Percentiles rank a stretch among this genome's conserved stretches.
Conservation (phyloP, 1,284 basidiomycete genomes). For the Stereum hirsutum region DNA sequence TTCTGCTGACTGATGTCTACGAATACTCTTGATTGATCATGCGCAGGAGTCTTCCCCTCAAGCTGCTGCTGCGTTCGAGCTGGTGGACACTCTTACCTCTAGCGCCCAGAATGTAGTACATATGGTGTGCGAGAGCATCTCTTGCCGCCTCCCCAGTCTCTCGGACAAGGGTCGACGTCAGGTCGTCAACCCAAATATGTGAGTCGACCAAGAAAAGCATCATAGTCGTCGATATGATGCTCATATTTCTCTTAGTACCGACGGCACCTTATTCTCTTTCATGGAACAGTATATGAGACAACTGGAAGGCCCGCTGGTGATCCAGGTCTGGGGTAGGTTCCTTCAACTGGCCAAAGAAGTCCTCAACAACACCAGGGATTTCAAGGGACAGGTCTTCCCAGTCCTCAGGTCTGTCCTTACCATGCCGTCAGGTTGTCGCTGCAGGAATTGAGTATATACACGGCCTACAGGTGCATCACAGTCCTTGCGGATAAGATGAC, state of each 20-base stretch:
- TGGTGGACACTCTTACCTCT: slow-evolving; percentile 77
- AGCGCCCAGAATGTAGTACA: slow-evolving; percentile 86
- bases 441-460: slow-evolving; percentile 9
- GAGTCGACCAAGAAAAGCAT: slow-evolving; percentile 22
- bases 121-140: slow-evolving; percentile 82
- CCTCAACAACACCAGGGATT: slow-evolving; percentile 47
- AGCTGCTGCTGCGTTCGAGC: slow-evolving; percentile 62
- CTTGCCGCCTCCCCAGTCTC: slow-evolving; percentile 38
- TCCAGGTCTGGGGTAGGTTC: slow-evolving; percentile 86
- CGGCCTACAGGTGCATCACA: slow-evolving; percentile 58
- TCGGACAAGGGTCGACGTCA: slow-evolving; percentile 50
- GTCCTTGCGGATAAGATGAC: slow-evolving; percentile 79
- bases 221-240: slow-evolving; percentile 3
- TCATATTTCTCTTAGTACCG: slow-evolving; percentile 36
- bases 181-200: slow-evolving; percentile 62
- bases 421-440: background rate
- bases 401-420: slow-evolving; percentile 49
- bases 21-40: slow-evolving; percentile 2
- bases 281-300: slow-evolving; percentile 82
- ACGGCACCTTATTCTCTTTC: slow-evolving; percentile 70
- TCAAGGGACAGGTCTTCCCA: slow-evolving; percentile 66
- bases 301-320: slow-evolving; percentile 81
- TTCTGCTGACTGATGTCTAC: slow-evolving; percentile 3
- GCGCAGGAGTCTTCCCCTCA: slow-evolving; percentile 24
- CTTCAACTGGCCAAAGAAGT: slow-evolving; percentile 79